Evolutionary conservation across 2,329 filamentous ascomycete species (phyloP).

Genomic region (Torrubiellomyces zombiae): DNA sequence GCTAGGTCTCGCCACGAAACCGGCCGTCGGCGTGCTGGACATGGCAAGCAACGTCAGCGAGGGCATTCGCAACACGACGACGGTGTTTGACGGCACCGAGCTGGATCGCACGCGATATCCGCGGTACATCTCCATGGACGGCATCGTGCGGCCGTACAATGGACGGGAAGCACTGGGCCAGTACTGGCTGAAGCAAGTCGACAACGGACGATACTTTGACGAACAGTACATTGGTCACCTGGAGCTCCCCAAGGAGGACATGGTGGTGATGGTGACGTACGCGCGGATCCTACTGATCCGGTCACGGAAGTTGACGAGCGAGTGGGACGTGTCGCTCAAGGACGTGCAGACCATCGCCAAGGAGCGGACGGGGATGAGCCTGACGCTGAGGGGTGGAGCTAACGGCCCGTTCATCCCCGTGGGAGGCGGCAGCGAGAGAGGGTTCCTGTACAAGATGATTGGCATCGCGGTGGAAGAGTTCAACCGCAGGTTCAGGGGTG

Average conservation of each 20-base stretch:
- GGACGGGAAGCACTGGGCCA: slow-evolving; percentile 91
- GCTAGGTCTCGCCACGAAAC: slow-evolving; percentile 88
- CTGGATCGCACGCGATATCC: slow-evolving; percentile 89
- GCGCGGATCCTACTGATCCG: slow-evolving; percentile 78
- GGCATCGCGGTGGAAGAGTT: slow-evolving; percentile 51
- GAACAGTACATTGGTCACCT: slow-evolving; percentile 95
- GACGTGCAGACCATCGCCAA: slow-evolving; percentile 96
- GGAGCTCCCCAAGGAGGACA: slow-evolving; percentile 75
- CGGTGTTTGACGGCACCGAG: slow-evolving; percentile 88
- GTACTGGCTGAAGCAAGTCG: slow-evolving; percentile 96
- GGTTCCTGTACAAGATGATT: slow-evolving; percentile 49
- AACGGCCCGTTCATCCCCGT: slow-evolving; percentile 94
- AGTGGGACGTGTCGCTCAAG: slow-evolving; percentile 93
- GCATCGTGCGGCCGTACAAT: slow-evolving; percentile 85
- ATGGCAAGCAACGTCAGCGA: slow-evolving; percentile 94
- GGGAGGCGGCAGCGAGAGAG: slow-evolving; percentile 60
- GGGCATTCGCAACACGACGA: slow-evolving; percentile 95
- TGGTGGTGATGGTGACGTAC: slow-evolving; percentile 80
- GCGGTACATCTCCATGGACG: slow-evolving; percentile 81
- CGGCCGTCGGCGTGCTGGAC: slow-evolving; percentile 90
- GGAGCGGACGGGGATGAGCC: slow-evolving; percentile 83
- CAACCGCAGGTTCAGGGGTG: slow-evolving; percentile 39
- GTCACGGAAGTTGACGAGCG: slow-evolving; percentile 67
- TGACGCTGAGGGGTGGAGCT: slow-evolving; percentile 73
- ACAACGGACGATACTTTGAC: slow-evolving; percentile 95